Evolutionary conservation across 2,329 filamentous ascomycete species (phyloP).

Genomic region (Gnomoniopsis smithogilvyi): DNA sequence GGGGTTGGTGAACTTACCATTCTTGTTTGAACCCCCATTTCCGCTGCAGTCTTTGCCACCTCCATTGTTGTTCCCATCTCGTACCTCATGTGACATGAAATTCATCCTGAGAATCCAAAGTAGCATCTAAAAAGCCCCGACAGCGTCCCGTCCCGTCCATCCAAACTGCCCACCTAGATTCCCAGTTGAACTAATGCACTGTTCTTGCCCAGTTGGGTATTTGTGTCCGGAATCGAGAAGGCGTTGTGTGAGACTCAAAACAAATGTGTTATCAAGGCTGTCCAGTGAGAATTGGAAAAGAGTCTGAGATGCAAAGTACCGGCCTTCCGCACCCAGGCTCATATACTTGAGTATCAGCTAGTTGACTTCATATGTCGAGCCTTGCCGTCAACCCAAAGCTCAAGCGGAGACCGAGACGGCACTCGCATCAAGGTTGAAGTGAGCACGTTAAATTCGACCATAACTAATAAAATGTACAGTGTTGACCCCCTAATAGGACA

Average conservation of each 20-base stretch:
- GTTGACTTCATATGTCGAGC: too few species aligned
- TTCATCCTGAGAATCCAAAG: neutral
- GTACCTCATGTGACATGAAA: neutral
- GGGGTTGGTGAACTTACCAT: neutral
- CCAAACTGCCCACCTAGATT: neutral
- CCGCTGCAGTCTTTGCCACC: neutral
- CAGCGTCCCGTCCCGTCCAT: neutral
- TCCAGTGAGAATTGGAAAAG: too few species aligned
- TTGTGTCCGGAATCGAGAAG: too few species aligned
- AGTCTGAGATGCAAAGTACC: too few species aligned
- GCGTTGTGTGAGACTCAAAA: too few species aligned
- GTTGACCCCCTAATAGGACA: neutral
- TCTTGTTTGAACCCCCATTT: neutral
- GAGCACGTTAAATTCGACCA: neutral
- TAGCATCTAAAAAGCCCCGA: neutral
- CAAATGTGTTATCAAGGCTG: too few species aligned
- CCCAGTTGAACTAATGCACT: too few species aligned
- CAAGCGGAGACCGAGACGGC: too few species aligned
- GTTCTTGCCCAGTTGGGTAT: too few species aligned
- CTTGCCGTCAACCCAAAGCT: too few species aligned
- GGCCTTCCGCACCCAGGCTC: too few species aligned
- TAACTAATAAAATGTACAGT: neutral
- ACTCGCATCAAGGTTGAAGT: neutral
- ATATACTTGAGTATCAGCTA: too few species aligned
- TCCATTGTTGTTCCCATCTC: neutral